Evolutionary conservation across 106 monocot genomes (phyloP).

Genomic region (Acorus gramineus): DNA sequence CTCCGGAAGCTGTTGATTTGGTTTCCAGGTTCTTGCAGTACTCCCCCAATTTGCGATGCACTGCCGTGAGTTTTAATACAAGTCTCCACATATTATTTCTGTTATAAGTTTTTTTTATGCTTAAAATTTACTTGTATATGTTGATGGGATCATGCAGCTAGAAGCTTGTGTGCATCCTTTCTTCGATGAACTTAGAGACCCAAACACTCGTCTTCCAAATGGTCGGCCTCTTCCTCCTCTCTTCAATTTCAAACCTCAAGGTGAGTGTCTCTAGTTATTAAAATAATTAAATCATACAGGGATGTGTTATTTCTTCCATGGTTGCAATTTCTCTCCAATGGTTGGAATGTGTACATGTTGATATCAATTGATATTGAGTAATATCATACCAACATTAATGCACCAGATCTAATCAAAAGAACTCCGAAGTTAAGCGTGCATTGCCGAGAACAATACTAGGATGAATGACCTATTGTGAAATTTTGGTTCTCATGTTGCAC

Average conservation of each 20-base stretch:
- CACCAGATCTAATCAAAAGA: not conserved
- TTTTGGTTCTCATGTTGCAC: too few relatives aligned
- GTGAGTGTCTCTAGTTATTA: slow-evolving; percentile 11
- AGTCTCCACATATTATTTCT: too few relatives aligned
- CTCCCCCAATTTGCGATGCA: slow-evolving; percentile 66
- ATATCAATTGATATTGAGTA: too few relatives aligned
- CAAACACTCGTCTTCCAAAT: slow-evolving; percentile 44
- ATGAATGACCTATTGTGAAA: too few relatives aligned
- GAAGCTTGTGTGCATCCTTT: slow-evolving; percentile 71
- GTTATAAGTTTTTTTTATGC: too few relatives aligned
- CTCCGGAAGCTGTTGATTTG: slow-evolving; percentile 67
- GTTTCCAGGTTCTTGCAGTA: slow-evolving; percentile 61
- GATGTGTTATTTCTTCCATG: not conserved
- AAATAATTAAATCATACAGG: not conserved
- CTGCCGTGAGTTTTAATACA: slow-evolving; percentile 39
- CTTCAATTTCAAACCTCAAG: slow-evolving; percentile 46
- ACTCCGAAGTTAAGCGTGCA: slow-evolving; percentile 9
- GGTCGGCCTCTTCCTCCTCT: slow-evolving; percentile 56
- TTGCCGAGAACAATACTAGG: not conserved
- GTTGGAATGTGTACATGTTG: slow-evolving; percentile 2
- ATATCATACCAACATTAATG: too few relatives aligned
- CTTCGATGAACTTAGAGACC: slow-evolving; percentile 66
- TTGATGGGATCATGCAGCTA: slow-evolving; percentile 24
- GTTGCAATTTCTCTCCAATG: not conserved
- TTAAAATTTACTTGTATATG: not conserved